Percentiles rank a stretch among this genome's conserved stretches.
These are phyloP conservation scores for Eucalyptus polyanthemos DNA, from an alignment of 345 rosid genomes.

Conservation along the genomic window DNA sequence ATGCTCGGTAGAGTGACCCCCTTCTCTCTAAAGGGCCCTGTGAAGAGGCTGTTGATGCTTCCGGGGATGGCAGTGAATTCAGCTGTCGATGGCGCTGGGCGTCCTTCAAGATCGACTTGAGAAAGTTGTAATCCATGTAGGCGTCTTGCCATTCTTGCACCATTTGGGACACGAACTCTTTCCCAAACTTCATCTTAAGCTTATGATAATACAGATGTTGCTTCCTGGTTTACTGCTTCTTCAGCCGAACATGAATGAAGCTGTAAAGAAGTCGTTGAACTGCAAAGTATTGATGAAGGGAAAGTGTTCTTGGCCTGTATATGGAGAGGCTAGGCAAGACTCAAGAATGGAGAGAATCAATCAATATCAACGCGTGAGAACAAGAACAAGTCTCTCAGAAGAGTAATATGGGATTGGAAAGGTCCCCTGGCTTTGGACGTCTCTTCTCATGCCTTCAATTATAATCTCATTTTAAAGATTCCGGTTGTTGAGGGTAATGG, in stretches of 20 bases:
- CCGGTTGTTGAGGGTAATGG: background rate
- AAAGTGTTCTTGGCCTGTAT: background rate
- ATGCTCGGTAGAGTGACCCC: constrained; percentile 17
- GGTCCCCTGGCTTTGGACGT: background rate
- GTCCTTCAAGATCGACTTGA: constrained; percentile 26
- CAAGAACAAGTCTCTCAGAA: background rate
- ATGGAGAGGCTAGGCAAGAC: background rate
- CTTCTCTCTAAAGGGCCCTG: constrained; percentile 4
- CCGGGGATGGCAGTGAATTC: background rate
- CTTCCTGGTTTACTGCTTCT: background rate
- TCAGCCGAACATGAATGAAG: background rate
- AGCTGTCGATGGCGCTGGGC: constrained; percentile 8
- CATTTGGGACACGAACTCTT: constrained; percentile 45
- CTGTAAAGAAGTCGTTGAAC: background rate
- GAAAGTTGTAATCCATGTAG: constrained; percentile 44
- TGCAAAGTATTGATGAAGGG: background rate
- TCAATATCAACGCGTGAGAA: background rate
- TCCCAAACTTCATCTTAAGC: constrained; percentile 45
- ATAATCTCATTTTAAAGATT: background rate
- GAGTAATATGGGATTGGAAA: background rate
- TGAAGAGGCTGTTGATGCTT: constrained; percentile 2
- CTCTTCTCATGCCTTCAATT: background rate
- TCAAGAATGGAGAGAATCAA: background rate
- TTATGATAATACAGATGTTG: background rate
- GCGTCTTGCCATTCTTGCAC: constrained; percentile 74